Percentiles rank a stretch among this genome's conserved stretches.
These are phyloP conservation scores for Solanum habrochaites DNA, from an alignment of 257 asterid species.

Conservation along the genomic window DNA sequence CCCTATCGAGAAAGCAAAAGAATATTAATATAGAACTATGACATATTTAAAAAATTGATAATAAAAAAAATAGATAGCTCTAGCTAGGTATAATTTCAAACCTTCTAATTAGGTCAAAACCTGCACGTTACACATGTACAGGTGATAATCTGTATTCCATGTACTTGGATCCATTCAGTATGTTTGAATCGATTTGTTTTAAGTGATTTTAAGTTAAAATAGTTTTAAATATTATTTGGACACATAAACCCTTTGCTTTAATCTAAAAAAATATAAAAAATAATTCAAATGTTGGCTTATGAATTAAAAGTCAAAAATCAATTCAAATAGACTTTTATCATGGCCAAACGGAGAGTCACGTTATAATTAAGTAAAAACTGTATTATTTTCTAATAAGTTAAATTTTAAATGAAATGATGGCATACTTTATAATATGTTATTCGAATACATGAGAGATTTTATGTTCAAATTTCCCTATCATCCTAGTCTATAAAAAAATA, in stretches of 20 bases:
- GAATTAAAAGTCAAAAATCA: too few relatives aligned
- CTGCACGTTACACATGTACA: not conserved
- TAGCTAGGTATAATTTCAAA: not conserved
- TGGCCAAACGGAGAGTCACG: not conserved
- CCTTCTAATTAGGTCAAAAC: not conserved
- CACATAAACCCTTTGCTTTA: too few relatives aligned
- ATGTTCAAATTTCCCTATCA: not conserved
- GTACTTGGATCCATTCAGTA: not conserved
- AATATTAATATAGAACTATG: not conserved
- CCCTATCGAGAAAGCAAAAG: not conserved
- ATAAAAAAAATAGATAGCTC: not conserved
- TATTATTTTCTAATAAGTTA: too few relatives aligned
- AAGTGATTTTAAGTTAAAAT: not conserved
- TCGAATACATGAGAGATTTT: too few relatives aligned
- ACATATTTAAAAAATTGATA: not conserved
- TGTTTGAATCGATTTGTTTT: too few relatives aligned
- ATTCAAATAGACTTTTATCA: not conserved
- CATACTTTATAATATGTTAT: too few relatives aligned
- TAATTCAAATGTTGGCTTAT: too few relatives aligned
- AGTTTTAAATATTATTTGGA: too few relatives aligned
- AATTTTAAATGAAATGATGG: too few relatives aligned
- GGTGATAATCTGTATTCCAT: not conserved
- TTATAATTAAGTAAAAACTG: too few relatives aligned
- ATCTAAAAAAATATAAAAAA: too few relatives aligned
- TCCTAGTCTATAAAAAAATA: too few relatives aligned